phyloP scores from a whole-genome alignment of 257 asterid genomes.

The Parsonsia alboflavescens region DNA sequence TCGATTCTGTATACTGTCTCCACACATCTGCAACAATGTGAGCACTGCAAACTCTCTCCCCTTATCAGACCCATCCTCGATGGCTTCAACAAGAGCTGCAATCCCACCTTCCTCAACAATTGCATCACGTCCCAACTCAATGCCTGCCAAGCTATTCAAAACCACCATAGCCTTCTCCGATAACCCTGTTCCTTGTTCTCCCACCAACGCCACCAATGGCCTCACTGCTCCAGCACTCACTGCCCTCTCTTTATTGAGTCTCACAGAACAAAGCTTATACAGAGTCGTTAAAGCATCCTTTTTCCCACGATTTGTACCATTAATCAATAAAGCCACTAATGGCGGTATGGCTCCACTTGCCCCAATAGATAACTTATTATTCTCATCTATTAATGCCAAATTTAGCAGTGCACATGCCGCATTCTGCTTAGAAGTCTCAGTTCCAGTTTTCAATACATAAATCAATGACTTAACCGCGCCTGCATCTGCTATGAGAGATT shows the following conservation, averaged over 20 bases:
- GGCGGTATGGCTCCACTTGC: constrained; percentile 93
- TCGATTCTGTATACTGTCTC: constrained; percentile 65
- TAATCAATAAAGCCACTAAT: constrained; percentile 57
- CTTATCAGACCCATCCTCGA: constrained; percentile 77
- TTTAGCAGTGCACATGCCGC: constrained; percentile 88
- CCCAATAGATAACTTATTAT: constrained; percentile 70
- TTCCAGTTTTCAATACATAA: constrained; percentile 77
- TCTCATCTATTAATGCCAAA: constrained; percentile 75
- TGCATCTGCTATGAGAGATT: constrained; percentile 44
- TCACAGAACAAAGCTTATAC: constrained; percentile 66
- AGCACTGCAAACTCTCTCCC: constrained; percentile 88
- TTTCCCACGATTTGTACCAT: constrained; percentile 77
- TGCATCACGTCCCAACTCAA: constrained; percentile 60
- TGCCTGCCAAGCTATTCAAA: constrained; percentile 68
- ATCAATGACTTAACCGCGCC: constrained; percentile 72
- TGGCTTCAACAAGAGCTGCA: constrained; percentile 72
- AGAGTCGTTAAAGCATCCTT: constrained; percentile 88
- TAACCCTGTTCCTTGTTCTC: constrained; percentile 66
- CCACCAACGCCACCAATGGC: constrained; percentile 68
- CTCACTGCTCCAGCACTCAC: constrained; percentile 77
- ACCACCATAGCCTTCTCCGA: constrained; percentile 99
- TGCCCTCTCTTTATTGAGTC: constrained; percentile 83
- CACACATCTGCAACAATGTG: constrained; percentile 77
- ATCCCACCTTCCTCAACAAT: constrained; percentile 87
- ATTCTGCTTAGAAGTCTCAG: constrained; percentile 81